Evolutionary conservation across 345 rosid genomes (phyloP).

Genomic region (Hirschfeldia incana): DNA sequence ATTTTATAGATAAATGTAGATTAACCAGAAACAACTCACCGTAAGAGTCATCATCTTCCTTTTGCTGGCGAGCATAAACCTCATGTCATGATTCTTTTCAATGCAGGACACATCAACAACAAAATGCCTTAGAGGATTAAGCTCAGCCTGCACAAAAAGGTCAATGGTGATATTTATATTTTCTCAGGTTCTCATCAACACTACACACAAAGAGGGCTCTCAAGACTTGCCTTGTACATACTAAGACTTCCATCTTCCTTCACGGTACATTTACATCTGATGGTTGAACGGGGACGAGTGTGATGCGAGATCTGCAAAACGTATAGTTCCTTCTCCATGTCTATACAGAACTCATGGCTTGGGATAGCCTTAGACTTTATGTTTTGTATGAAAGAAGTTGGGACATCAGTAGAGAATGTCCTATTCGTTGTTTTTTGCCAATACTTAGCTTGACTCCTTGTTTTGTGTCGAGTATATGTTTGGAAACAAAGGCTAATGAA

Average conservation of each 20-base stretch:
- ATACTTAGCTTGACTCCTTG: slow-evolving; percentile 25
- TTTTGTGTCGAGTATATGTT: background rate
- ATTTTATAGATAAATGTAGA: background rate
- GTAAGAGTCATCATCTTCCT: slow-evolving; percentile 42
- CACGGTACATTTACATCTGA: slow-evolving; percentile 58
- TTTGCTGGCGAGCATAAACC: slow-evolving; percentile 56
- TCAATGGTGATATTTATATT: background rate
- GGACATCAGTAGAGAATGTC: slow-evolving; percentile 43
- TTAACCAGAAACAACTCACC: slow-evolving; percentile 39
- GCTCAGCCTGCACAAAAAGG: slow-evolving; percentile 43
- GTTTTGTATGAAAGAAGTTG: slow-evolving; percentile 42
- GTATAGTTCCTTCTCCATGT: slow-evolving; percentile 47
- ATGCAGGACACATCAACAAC: slow-evolving; percentile 60
- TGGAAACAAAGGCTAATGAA: background rate
- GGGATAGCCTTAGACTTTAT: slow-evolving; percentile 40
- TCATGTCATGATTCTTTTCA: slow-evolving; percentile 56
- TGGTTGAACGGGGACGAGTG: slow-evolving; percentile 25
- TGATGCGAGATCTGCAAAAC: slow-evolving; percentile 42
- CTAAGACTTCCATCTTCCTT: slow-evolving; percentile 45
- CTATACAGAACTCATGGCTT: slow-evolving; percentile 38
- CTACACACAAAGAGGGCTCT: background rate
- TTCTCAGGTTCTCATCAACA: background rate
- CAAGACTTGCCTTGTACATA: slow-evolving; percentile 48
- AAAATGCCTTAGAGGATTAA: slow-evolving; percentile 51
- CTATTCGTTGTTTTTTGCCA: slow-evolving; percentile 25